Conservation (phyloP, 129 eudicot species). For the Chrysanthemum lavandulifolium region DNA sequence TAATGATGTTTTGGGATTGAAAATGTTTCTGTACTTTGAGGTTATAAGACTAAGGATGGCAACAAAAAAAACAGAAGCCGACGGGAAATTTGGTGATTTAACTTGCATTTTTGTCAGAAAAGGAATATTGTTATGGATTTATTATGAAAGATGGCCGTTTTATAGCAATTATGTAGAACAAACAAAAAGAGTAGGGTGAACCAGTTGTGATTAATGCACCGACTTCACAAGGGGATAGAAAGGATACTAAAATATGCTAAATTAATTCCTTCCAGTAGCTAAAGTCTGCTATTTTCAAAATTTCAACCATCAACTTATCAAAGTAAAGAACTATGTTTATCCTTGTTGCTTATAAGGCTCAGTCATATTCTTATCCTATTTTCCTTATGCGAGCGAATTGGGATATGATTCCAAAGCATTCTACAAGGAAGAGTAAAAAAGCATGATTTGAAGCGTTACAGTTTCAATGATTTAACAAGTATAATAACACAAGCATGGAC, state of each 20-base stretch:
- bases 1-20: not conserved
- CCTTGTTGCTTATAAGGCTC: not conserved
- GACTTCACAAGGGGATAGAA: not conserved
- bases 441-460: not conserved
- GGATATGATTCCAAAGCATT: no score
- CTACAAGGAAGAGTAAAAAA: no score
- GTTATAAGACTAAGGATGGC: no score
- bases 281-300: not conserved
- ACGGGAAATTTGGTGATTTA: no score
- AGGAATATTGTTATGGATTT: no score
- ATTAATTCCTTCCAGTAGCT: not conserved
- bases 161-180: not conserved
- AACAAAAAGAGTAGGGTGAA: not conserved
- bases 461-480: not conserved
- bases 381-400: no score
- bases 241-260: not conserved
- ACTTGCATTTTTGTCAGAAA: no score
- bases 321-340: not conserved
- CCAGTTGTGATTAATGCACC: not conserved
- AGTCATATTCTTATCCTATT: not conserved
- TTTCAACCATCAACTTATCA: not conserved
- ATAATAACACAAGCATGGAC: constrained; percentile 18
- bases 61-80: no score
- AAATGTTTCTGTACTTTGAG: not conserved
- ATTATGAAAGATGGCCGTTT: no score